Evolutionary conservation across 2,329 filamentous ascomycete species (phyloP).

Genomic region (Claviceps digitariae): DNA sequence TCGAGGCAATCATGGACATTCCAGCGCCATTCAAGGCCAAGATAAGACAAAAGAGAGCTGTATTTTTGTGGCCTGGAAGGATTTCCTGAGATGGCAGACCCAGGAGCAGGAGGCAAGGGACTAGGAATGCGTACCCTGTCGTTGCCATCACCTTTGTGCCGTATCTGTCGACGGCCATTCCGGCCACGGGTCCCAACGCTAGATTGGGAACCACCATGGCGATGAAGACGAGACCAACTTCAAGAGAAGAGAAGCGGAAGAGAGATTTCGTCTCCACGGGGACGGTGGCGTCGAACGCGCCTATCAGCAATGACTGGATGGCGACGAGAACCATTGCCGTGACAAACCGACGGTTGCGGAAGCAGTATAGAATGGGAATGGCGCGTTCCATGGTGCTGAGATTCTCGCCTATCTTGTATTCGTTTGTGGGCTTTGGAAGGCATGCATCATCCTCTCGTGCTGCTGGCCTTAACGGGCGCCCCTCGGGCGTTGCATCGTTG

Average conservation of each 20-base stretch:
- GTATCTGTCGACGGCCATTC: slow-evolving; percentile 3
- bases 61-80: neutral
- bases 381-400: neutral
- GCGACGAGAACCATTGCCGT: neutral
- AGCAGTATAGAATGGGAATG: slow-evolving; percentile 1
- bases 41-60: neutral
- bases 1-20: neutral
- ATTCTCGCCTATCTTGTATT: neutral
- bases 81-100: neutral
- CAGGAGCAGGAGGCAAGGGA: neutral
- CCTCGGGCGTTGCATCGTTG: too few relatives aligned
- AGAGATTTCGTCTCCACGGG: neutral
- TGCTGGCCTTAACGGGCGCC: too few relatives aligned
- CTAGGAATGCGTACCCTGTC: neutral
- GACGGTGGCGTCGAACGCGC: slow-evolving; percentile 1
- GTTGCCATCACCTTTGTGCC: slow-evolving; percentile 4
- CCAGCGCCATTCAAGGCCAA: slow-evolving; percentile 1
- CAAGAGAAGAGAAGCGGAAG: neutral
- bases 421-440: too few relatives aligned
- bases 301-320: neutral
- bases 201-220: neutral
- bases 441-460: too few relatives aligned
- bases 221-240: neutral
- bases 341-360: neutral
- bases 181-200: slow-evolving; percentile 1